Base-by-base conservation (phyloP, 148 eudicot genomes). In the Amaranthus palmeri region DNA sequence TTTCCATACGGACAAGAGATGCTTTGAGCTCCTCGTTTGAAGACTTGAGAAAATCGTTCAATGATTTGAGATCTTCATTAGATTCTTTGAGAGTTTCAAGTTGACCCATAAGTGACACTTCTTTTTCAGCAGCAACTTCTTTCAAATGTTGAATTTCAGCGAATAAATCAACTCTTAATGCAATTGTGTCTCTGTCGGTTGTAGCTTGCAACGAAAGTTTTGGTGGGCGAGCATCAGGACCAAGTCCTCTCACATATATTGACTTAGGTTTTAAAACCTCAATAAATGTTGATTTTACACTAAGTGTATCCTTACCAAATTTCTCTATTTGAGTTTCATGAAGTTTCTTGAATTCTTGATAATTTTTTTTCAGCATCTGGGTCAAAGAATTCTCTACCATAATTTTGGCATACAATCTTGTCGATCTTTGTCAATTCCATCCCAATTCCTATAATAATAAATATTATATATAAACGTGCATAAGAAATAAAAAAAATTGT, bases 191-290 rank as follows among this genome's bases (percentile, higher is more conserved):
- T 8, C 14, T 49, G 42, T 41, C 66, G 11, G 17, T 62, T 62
- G 17, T 45, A 6, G 3, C 6, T 9, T 62, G n/a, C n/a, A n/a
- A n/a, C n/a, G n/a, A n/a, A n/a, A n/a, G 42, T n/a, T 62, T 62
- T 41, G 64, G 64, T 60, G 42, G 43, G 6, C 66, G 66, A 41
- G 66, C 66, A 8, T 49, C 66, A 43, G 66, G 66, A 62, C 66
- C 66, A 62, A 62, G 46, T 5, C 66, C 66, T 44, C 66, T 62
- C 46, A 43, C 25, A 63, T 44, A 63, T 10, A 17, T 10, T 42
- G 50, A 63, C 44, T 43, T 44, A 3, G 10, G 67, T 46, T 61
- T 40, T 40, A 61, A 61, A 40, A 61, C 65, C 65, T 61, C 12
- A 10, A 61, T 61, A 10, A 36, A 63, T 42, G 67, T 50, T 42